Percentiles rank a stretch among this genome's conserved stretches.
These are phyloP conservation scores for Rhodotorula sphaerocarpa DNA, from an alignment of 768 basidiomycete genomes.

Conservation along the genomic window DNA sequence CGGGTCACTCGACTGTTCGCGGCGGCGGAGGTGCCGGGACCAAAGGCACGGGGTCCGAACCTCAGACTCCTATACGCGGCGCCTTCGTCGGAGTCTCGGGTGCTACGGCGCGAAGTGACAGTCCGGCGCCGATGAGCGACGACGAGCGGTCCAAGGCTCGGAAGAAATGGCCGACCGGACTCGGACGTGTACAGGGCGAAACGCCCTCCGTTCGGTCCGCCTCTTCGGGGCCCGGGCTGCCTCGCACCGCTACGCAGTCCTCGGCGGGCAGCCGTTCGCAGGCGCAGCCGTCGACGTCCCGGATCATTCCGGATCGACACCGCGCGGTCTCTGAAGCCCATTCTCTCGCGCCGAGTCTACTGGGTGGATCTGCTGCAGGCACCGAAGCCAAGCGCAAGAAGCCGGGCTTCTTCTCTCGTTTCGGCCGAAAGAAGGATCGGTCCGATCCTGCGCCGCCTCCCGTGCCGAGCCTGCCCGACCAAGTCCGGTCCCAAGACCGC, in stretches of 20 bases:
- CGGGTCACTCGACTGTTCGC: not conserved
- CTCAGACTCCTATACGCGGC: no score
- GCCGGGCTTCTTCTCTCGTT: not conserved
- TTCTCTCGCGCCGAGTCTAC: no score
- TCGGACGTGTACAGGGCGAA: not conserved
- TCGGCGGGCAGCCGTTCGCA: not conserved
- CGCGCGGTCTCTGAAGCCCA: not conserved
- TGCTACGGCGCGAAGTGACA: conserved; percentile 8
- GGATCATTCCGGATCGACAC: no score
- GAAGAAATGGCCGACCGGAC: not conserved
- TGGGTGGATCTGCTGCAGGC: no score
- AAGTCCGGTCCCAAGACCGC: not conserved
- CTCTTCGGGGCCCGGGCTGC: not conserved
- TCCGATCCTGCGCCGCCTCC: not conserved
- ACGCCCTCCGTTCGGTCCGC: not conserved
- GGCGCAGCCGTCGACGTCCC: no score
- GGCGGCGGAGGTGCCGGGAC: no score
- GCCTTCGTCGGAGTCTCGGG: no score
- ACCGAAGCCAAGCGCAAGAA: not conserved
- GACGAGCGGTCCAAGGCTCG: not conserved
- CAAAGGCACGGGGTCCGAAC: no score
- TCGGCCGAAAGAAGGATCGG: conserved; percentile 6
- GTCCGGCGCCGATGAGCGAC: conserved; percentile 2
- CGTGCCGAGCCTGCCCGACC: no score
- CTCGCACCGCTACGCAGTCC: no score